Evolutionary conservation across 2,329 filamentous ascomycete species (phyloP).

Genomic region (Xylariaceae sp.): DNA sequence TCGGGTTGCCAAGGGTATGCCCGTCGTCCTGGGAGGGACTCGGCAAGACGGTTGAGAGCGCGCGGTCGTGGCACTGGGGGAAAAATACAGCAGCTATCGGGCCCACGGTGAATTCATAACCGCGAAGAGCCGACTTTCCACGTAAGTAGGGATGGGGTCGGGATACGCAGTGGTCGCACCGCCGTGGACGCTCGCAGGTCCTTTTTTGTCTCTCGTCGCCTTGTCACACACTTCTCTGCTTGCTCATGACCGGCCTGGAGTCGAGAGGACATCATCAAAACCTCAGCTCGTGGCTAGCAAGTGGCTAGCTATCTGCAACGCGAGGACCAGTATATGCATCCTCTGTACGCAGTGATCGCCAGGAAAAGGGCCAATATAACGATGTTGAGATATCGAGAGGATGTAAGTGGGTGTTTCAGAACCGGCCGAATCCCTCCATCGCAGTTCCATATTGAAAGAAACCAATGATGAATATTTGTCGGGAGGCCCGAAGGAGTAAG

Average conservation of each 20-base stretch:
- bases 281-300: background rate
- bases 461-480: background rate
- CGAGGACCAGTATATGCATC: background rate
- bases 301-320: background rate
- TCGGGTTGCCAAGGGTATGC: constrained; percentile 7
- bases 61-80: background rate
- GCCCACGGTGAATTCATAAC: background rate
- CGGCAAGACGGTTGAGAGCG: background rate
- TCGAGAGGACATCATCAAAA: background rate
- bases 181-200: background rate
- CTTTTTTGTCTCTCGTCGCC: background rate
- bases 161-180: constrained; percentile 1
- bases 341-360: background rate
- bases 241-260: background rate
- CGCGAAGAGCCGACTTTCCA: background rate
- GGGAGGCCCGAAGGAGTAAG: background rate
- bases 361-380: background rate
- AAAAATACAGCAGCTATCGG: background rate
- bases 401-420: background rate
- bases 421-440: background rate
- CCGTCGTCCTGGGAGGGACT: constrained; percentile 1
- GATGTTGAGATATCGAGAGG: background rate
- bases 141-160: background rate
- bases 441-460: background rate
- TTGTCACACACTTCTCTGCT: background rate